Evolutionary conservation across 352 stramenopile species (phyloP).

Genomic region (Thraustotheca clavata): DNA sequence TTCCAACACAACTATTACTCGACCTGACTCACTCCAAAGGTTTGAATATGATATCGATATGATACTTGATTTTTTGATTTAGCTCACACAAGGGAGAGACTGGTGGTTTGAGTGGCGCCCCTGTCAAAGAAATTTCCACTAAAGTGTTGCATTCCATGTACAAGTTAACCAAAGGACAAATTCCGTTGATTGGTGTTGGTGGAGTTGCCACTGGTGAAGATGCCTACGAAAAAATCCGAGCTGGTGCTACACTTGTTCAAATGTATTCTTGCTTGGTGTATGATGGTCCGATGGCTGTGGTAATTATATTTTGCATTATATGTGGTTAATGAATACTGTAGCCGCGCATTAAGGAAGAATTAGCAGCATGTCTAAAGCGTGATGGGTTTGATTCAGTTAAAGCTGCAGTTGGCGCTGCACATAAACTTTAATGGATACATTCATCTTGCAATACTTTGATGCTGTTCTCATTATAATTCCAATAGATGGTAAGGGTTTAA

Average conservation of each 20-base stretch:
- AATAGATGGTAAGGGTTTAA: neutral
- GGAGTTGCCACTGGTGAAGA: slow-evolving; percentile 89
- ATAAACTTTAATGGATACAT: slow-evolving; percentile 56
- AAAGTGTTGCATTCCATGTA: slow-evolving; percentile 94
- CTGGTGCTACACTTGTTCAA: slow-evolving; percentile 92
- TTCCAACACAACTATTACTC: slow-evolving; percentile 94
- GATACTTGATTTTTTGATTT: neutral
- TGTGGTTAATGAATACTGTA: neutral
- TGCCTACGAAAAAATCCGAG: slow-evolving; percentile 97
- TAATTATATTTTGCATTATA: neutral
- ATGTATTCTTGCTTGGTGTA: slow-evolving; percentile 93
- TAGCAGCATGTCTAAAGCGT: slow-evolving; percentile 62
- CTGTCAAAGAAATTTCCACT: slow-evolving; percentile 90
- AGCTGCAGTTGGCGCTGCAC: slow-evolving; percentile 79
- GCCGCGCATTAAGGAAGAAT: slow-evolving; percentile 81
- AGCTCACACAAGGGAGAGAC: slow-evolving; percentile 68
- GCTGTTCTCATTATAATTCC: neutral
- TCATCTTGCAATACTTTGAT: neutral
- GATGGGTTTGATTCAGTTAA: slow-evolving; percentile 79
- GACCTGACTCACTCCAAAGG: slow-evolving; percentile 75
- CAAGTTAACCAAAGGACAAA: slow-evolving; percentile 84
- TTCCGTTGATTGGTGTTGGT: slow-evolving; percentile 96
- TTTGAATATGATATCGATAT: no score
- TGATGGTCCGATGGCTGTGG: slow-evolving; percentile 78
- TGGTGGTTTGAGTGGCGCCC: slow-evolving; percentile 93